These are phyloP conservation scores for Suillus hirtellus DNA, from an alignment of 768 basidiomycete species.

Conservation along the genomic window DNA sequence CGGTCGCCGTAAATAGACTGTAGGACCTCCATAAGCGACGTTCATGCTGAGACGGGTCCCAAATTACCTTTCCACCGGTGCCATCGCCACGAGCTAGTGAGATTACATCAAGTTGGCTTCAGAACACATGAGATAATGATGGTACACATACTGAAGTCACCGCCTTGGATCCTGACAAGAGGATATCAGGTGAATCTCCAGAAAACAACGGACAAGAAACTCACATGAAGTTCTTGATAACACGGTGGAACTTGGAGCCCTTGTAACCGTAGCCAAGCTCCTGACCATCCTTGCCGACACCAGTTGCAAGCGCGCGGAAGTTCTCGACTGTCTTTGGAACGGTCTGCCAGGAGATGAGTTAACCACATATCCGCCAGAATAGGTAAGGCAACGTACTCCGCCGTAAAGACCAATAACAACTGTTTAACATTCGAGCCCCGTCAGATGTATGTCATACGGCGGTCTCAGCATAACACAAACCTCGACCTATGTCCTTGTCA, in stretches of 20 bases:
- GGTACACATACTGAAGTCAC: constrained; percentile 84
- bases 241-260: constrained; percentile 94
- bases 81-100: constrained; percentile 75
- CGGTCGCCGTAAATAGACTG: constrained; percentile 88
- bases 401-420: constrained; percentile 91
- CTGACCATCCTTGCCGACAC: constrained; percentile 63
- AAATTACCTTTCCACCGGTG: constrained; percentile 80
- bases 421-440: constrained; percentile 29
- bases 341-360: constrained; percentile 48
- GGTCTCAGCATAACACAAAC: constrained; percentile 42
- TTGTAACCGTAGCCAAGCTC: constrained; percentile 89
- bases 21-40: constrained; percentile 7
- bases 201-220: constrained; percentile 19
- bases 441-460: not conserved
- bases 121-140: constrained; percentile 17
- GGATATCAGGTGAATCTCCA: constrained; percentile 1
- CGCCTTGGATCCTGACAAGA: constrained; percentile 84
- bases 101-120: constrained; percentile 16
- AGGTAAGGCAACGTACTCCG: constrained; percentile 50
- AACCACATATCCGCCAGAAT: not conserved
- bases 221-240: constrained; percentile 92
- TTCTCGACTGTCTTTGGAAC: constrained; percentile 97
- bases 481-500: constrained; percentile 78
- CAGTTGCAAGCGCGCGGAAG: constrained; percentile 91
- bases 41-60: constrained; percentile 11